phyloP scores from a whole-genome alignment of 352 stramenopile species.

The Globisporangium nodosum region DNA sequence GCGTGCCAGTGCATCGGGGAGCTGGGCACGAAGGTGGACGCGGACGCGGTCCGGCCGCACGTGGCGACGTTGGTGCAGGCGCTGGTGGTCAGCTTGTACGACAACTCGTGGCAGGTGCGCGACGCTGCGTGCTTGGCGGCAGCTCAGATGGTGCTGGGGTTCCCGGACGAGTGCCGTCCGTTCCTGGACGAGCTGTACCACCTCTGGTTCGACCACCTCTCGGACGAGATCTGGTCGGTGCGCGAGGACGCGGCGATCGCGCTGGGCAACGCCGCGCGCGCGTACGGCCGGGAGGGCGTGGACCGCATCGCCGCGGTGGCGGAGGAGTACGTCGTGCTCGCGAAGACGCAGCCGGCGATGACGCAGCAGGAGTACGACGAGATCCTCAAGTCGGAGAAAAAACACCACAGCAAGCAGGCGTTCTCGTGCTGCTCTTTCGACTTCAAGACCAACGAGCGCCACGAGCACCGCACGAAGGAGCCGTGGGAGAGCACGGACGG shows the following conservation, averaged over 20 bases:
- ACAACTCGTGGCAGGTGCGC: slow-evolving; percentile 94
- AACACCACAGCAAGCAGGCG: slow-evolving; percentile 91
- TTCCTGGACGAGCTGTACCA: slow-evolving; percentile 86
- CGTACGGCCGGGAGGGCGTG: slow-evolving; percentile 85
- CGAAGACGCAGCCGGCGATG: slow-evolving; percentile 90
- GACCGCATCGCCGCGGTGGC: slow-evolving; percentile 68
- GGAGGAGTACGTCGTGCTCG: slow-evolving; percentile 71
- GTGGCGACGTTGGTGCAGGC: slow-evolving; percentile 73
- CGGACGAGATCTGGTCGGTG: slow-evolving; percentile 97
- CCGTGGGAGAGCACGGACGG: slow-evolving; percentile 95
- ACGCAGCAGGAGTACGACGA: slow-evolving; percentile 90
- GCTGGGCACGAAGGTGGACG: slow-evolving; percentile 88
- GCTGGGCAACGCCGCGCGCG: slow-evolving; percentile 90
- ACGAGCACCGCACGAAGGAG: slow-evolving; percentile 81
- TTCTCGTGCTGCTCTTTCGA: slow-evolving; percentile 95
- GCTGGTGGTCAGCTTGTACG: slow-evolving; percentile 94
- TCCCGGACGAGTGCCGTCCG: slow-evolving; percentile 80
- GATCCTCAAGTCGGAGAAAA: slow-evolving; percentile 87
- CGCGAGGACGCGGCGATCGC: slow-evolving; percentile 94
- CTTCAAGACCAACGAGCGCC: slow-evolving; percentile 89
- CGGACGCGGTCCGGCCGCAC: slow-evolving; percentile 57
- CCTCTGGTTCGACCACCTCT: slow-evolving; percentile 94
- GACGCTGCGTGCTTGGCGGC: slow-evolving; percentile 92
- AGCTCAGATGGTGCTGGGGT: slow-evolving; percentile 76
- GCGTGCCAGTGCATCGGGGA: slow-evolving; percentile 95